Base-by-base conservation (phyloP, 2,329 filamentous ascomycete genomes). In the Hymenoscyphus scutula region DNA sequence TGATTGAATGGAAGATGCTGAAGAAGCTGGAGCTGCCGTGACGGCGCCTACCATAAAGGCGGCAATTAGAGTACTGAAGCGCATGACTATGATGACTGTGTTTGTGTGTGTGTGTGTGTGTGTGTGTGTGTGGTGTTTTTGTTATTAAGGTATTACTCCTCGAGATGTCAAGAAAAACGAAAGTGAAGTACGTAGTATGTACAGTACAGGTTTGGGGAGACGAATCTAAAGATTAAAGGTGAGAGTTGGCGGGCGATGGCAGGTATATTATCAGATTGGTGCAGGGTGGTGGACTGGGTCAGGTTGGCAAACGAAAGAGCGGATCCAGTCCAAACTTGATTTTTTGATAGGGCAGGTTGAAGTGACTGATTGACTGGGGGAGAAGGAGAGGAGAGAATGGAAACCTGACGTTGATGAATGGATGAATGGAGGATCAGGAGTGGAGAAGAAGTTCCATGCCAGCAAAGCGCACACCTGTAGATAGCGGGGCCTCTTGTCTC, bases 31-130 rank as follows among this genome's bases (percentile, higher is more conserved):
- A 37, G 58, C 58, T 34, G 58, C 58, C 1, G 58, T 53, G n/a
- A 59, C 58, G n/a, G 29, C 45, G 38, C 58, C 48, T n/a, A 54
- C 58, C 29, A 45, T 32, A 32, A 41, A 59, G 17, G 58, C 58
- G 10, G 58, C 58, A 27, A 59, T 45, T 25, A 59, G 29, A 3
- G 41, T 59, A 17, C 29, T 19, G 48, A 59, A 53, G 17, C 48
- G 45, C 58, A 59, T 59, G 10, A n/a, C 54, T 48, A 59, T 59
- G 10, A n/a, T 59, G 29, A 29, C 17, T 54, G 29, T 51, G 23
- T 41, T 6, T 41, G 38, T 41, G n/a, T n/a, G n/a, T n/a, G n/a
- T n/a, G n/a, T n/a, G n/a, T n/a, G n/a, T n/a, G n/a, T n/a, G n/a
- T n/a, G n/a, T n/a, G n/a, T n/a, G n/a, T n/a, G n/a, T n/a, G n/a